Base-by-base conservation (phyloP, 208 protist genomes). In the Tetramitus jugosus region DNA sequence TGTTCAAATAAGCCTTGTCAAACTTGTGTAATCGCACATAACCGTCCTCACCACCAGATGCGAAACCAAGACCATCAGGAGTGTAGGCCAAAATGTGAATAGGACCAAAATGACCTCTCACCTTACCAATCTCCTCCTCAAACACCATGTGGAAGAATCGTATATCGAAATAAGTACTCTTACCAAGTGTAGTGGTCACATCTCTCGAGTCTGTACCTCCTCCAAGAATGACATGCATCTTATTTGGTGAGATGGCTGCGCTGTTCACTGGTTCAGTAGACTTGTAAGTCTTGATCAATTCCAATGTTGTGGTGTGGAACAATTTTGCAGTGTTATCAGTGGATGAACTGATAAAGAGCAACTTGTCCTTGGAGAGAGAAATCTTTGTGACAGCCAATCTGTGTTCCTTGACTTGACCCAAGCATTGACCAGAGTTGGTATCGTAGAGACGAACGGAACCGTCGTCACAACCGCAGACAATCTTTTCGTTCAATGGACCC, bases 31-130 rank as follows among this genome's bases (percentile, higher is more conserved):
- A 79, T 78, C 96, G 94, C 26, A 98, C 88, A 65, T 94, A 94
- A 80, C 95, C 95, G 80, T 98, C 96, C 85, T 97, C 93, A 81
- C 88, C 90, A 43, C 92, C 95, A 81, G 86, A 93, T 67, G 91
- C 88, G 75, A 94, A 97, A 46, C 91, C 88, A 76, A 84, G 87
- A 53, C 96, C 96, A 83, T 97, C 90, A 33, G 97, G 96, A 83
- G 92, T 88, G 84, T 98, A 97, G 42, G 85, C 84, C 71, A 98
- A 84, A 62, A 95, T 91, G 80, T 95, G 97, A 85, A 99, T 96
- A 29, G 97, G 97, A 91, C 97, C 97, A 84, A 99, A 99, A 82
- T 99, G 97, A 83, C 95, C 97, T 71, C 86, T 87, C 26, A 99
- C 84, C 74, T 90, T 87, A 56, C 96, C 96, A 33, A 99, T 88